These are phyloP conservation scores for Syzygium grande DNA, from an alignment of 345 rosid genomes.

Conservation along the genomic window DNA sequence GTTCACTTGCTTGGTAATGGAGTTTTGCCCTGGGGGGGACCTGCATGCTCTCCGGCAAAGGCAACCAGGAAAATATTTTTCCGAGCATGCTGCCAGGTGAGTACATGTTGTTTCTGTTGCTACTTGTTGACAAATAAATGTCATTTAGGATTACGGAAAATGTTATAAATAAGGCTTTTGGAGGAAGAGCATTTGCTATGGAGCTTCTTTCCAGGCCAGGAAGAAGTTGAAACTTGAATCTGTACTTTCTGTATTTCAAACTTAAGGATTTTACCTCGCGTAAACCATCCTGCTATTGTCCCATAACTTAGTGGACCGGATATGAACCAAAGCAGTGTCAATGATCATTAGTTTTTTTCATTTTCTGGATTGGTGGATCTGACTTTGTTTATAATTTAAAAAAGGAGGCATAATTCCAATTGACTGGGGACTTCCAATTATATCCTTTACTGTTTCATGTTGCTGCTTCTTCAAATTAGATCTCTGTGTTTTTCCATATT, in stretches of 20 bases:
- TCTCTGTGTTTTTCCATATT: background rate
- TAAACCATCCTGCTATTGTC: background rate
- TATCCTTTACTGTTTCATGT: background rate
- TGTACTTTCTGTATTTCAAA: background rate
- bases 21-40: constrained; percentile 98
- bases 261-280: background rate
- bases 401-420: background rate
- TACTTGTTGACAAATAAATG: background rate
- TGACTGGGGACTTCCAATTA: background rate
- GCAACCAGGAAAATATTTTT: constrained; percentile 79
- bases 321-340: background rate
- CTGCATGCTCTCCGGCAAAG: constrained; percentile 73
- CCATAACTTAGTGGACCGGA: background rate
- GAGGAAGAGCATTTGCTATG: background rate
- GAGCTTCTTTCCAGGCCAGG: background rate
- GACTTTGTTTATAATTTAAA: background rate
- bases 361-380: background rate
- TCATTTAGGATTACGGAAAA: background rate
- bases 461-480: background rate
- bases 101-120: background rate
- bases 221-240: background rate
- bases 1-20: constrained; percentile 85
- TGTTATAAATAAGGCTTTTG: background rate
- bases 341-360: background rate
- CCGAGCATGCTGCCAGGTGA: constrained; percentile 89